Conservation (phyloP, 2,329 filamentous ascomycete genomes). For the Nemania abortiva region DNA sequence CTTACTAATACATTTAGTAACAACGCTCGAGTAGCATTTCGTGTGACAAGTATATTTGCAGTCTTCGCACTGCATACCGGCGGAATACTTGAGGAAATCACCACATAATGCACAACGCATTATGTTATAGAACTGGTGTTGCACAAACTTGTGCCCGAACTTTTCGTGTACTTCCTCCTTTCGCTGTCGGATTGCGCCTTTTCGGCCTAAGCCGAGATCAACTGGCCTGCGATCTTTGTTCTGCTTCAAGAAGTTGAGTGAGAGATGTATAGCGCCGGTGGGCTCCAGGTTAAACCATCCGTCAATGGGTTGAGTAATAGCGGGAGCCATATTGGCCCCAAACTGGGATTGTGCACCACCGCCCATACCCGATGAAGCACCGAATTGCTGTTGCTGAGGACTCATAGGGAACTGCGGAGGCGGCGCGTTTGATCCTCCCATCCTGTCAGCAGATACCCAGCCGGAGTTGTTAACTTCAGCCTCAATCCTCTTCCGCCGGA, state of each 20-base stretch:
- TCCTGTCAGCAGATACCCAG: slow-evolving; percentile 97
- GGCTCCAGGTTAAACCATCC: slow-evolving; percentile 98
- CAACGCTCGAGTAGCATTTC: slow-evolving; percentile 95
- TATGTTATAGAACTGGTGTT: slow-evolving; percentile 99
- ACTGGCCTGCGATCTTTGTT: slow-evolving; percentile 84
- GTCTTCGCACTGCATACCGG: slow-evolving; percentile 98
- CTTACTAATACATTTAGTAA: slow-evolving; percentile 99
- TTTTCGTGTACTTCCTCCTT: slow-evolving; percentile 99
- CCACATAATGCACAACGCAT: slow-evolving; percentile 99
- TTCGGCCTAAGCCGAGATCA: slow-evolving; percentile 90
- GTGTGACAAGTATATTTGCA: slow-evolving; percentile 99
- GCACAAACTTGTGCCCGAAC: slow-evolving; percentile 98
- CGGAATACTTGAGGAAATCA: slow-evolving; percentile 98
- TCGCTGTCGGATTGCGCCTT: slow-evolving; percentile 94
- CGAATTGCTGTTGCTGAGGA: slow-evolving; percentile 60
- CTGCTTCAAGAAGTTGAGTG: slow-evolving; percentile 92
- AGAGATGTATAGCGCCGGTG: slow-evolving; percentile 90
- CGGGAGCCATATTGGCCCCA: slow-evolving; percentile 59
- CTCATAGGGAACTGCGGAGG: slow-evolving; percentile 71
- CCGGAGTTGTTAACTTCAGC: slow-evolving; percentile 93
- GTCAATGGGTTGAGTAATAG: slow-evolving; percentile 76
- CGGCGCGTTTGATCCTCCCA: slow-evolving; percentile 68
- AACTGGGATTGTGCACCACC: slow-evolving; percentile 48
- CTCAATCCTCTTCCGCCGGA: slow-evolving; percentile 96
- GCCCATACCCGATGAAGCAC: slow-evolving; percentile 57